Evolutionary conservation across 148 eudicot genomes (phyloP).

Genomic region (Heliamphora exappendiculata): DNA sequence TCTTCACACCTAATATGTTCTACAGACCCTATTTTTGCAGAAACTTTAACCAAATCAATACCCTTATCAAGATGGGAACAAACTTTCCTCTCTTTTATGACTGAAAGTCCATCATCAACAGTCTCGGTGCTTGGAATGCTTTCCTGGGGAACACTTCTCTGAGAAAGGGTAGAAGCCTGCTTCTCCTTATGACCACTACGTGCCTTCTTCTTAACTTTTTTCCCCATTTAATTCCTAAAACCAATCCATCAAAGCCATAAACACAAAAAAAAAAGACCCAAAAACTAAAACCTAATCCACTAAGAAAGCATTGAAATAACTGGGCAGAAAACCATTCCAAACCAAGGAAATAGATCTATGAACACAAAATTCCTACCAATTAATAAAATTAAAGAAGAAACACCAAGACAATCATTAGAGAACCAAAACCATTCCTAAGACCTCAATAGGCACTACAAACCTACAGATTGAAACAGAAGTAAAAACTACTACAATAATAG

Average conservation of each 20-base stretch:
- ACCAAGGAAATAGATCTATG: background rate
- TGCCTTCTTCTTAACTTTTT: slow-evolving; percentile 49
- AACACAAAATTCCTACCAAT: background rate
- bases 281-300: background rate
- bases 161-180: slow-evolving; percentile 29
- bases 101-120: slow-evolving; percentile 26
- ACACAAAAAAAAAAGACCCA: background rate
- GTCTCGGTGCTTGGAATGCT: slow-evolving; percentile 19
- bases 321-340: background rate
- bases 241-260: slow-evolving; percentile 11
- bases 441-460: background rate
- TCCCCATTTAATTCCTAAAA: slow-evolving; percentile 61
- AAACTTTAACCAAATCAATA: slow-evolving; percentile 46
- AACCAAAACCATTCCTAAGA: background rate
- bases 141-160: slow-evolving; percentile 19
- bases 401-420: background rate
- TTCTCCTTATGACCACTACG: slow-evolving; percentile 50
- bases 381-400: background rate
- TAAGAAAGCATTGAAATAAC: background rate
- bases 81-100: slow-evolving; percentile 36
- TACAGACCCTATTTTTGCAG: slow-evolving; percentile 39
- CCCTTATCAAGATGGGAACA: slow-evolving; percentile 73
- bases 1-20: slow-evolving; percentile 59
- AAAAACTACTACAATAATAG: background rate
- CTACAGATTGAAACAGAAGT: background rate